Percentiles rank a stretch among this genome's conserved stretches.
Conservation (phyloP, 495 filamentous ascomycete genomes). For the Daldinia childiae region DNA sequence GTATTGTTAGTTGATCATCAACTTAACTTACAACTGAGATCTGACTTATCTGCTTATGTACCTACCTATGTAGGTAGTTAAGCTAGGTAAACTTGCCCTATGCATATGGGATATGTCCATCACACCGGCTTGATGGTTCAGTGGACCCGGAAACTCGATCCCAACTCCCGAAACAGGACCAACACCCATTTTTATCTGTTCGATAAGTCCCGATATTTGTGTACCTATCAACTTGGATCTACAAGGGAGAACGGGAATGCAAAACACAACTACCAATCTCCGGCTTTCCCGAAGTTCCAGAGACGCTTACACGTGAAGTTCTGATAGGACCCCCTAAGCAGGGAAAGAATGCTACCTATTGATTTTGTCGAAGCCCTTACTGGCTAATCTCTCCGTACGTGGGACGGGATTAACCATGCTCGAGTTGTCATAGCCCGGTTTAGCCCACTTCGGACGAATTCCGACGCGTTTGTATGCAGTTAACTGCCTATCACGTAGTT, state of each 20-base stretch:
- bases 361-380: slow-evolving; percentile 24
- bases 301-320: slow-evolving; percentile 29
- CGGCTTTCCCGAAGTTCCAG: slow-evolving; percentile 24
- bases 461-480: slow-evolving; percentile 9
- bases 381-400: slow-evolving; percentile 17
- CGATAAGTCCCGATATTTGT: not conserved
- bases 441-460: slow-evolving; percentile 9
- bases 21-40: not conserved
- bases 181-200: not conserved
- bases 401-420: slow-evolving; percentile 32
- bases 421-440: slow-evolving; percentile 21
- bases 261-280: slow-evolving; percentile 17
- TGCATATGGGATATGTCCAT: slow-evolving; percentile 11
- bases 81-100: too few relatives aligned
- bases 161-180: slow-evolving; percentile 27
- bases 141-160: slow-evolving; percentile 23
- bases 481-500: not conserved
- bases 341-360: slow-evolving; percentile 29
- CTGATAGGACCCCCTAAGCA: slow-evolving; percentile 18
- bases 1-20: not conserved
- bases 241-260: not conserved
- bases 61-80: too few relatives aligned
- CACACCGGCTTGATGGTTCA: slow-evolving; percentile 17
- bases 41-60: too few relatives aligned
- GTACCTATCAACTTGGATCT: not conserved